Conservation (phyloP, 164 flowering plant species). For the Malania oleifera region DNA sequence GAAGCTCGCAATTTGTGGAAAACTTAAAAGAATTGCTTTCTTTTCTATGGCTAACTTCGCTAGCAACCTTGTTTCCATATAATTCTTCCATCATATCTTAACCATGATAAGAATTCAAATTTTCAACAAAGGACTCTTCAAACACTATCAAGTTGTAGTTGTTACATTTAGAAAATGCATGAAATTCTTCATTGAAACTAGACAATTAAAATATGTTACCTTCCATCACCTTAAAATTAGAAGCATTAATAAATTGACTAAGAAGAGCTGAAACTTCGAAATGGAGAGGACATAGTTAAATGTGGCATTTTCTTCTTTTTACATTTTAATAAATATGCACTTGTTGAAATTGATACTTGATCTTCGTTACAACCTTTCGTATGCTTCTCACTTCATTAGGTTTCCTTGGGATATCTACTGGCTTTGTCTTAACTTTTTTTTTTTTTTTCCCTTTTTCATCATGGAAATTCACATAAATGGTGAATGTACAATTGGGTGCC, state of each 20-base stretch:
- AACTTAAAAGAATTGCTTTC: slow-evolving; percentile 24
- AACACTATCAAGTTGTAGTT: slow-evolving; percentile 5
- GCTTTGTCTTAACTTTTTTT: too few relatives aligned
- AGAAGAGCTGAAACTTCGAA: slow-evolving; percentile 13
- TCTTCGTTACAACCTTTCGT: too few relatives aligned
- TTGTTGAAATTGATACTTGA: too few relatives aligned
- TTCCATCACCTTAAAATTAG: slow-evolving; percentile 19
- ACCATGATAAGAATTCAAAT: slow-evolving; percentile 16
- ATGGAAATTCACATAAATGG: too few relatives aligned
- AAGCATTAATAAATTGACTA: slow-evolving; percentile 11
- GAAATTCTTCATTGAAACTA: slow-evolving; percentile 25
- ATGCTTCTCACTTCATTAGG: too few relatives aligned
- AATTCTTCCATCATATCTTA: slow-evolving; percentile 17
- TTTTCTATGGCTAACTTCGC: slow-evolving; percentile 11
- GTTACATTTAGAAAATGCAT: slow-evolving; percentile 7
- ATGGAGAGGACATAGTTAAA: too few relatives aligned
- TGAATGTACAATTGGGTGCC: too few relatives aligned
- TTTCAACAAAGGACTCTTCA: slow-evolving; percentile 10
- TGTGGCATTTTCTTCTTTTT: too few relatives aligned
- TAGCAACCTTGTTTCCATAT: slow-evolving; percentile 9
- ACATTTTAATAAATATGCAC: too few relatives aligned
- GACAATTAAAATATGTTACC: slow-evolving; percentile 13
- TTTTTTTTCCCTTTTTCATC: too few relatives aligned
- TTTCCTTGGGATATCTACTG: too few relatives aligned
- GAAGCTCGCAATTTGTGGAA: slow-evolving; percentile 42